Conservation (phyloP, 495 filamentous ascomycete genomes). For the Penicillium cataractarum region DNA sequence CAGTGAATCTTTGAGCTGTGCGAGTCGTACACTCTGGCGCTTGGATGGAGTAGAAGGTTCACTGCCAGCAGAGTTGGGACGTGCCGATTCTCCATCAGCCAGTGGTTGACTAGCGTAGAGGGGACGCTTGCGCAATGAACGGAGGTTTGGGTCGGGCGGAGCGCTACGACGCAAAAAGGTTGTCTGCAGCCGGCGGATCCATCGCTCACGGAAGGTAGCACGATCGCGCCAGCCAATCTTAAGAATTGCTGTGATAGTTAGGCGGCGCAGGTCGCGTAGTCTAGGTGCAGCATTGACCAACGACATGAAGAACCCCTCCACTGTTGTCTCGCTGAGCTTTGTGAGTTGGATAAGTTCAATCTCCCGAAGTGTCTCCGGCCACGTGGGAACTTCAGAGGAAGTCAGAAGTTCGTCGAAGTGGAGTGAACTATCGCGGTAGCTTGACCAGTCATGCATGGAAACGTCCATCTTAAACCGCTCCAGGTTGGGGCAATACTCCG, state of each 20-base stretch:
- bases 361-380: slow-evolving; percentile 68
- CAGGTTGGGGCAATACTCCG: slow-evolving; percentile 65
- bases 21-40: slow-evolving; percentile 47
- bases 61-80: slow-evolving; percentile 15
- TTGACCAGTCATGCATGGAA: slow-evolving; percentile 62
- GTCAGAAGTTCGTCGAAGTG: slow-evolving; percentile 66
- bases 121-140: slow-evolving; percentile 27
- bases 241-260: slow-evolving; percentile 73
- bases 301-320: slow-evolving; percentile 75
- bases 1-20: slow-evolving; percentile 29
- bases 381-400: slow-evolving; percentile 64
- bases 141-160: slow-evolving; percentile 50
- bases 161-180: slow-evolving; percentile 63
- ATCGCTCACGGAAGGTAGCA: slow-evolving; percentile 70
- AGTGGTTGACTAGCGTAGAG: slow-evolving; percentile 3
- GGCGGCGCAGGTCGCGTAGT: slow-evolving; percentile 63
- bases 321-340: slow-evolving; percentile 65
- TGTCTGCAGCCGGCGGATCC: slow-evolving; percentile 63
- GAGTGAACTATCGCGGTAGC: slow-evolving; percentile 69
- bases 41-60: slow-evolving; percentile 35
- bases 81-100: slow-evolving; percentile 9
- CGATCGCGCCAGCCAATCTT: slow-evolving; percentile 78
- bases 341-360: slow-evolving; percentile 76
- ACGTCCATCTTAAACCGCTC: slow-evolving; percentile 72
- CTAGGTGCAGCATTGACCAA: slow-evolving; percentile 67